phyloP scores from a whole-genome alignment of 805 yeast species.

The Metschnikowia proteae region DNA sequence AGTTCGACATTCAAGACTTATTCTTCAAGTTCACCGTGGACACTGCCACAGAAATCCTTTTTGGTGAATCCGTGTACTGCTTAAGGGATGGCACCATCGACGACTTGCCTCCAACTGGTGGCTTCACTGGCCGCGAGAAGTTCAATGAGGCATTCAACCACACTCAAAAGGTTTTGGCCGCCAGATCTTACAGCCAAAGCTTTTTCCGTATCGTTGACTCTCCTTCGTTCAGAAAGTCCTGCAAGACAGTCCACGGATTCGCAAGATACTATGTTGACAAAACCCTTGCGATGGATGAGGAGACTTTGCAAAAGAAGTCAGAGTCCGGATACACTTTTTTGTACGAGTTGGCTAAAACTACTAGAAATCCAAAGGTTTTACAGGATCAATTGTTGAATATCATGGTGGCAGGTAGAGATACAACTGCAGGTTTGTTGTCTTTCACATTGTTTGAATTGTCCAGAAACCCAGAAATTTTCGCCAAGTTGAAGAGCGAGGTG shows the following conservation, averaged over 20 bases:
- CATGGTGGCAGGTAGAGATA: constrained; percentile 42
- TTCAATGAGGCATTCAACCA: constrained; percentile 35
- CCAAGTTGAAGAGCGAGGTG: constrained; percentile 30
- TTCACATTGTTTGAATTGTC: constrained; percentile 34
- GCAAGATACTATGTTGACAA: constrained; percentile 17
- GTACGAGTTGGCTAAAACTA: constrained; percentile 37
- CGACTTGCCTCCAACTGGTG: constrained; percentile 15
- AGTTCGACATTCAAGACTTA: constrained; percentile 36
- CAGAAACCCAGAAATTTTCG: constrained; percentile 30
- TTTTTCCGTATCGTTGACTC: constrained; percentile 26
- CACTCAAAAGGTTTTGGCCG: constrained; percentile 30
- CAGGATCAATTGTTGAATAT: constrained; percentile 40
- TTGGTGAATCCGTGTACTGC: constrained; percentile 36
- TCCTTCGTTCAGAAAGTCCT: constrained; percentile 28
- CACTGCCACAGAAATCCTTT: constrained; percentile 40
- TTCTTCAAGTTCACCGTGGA: constrained; percentile 40
- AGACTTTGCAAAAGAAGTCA: constrained; percentile 15
- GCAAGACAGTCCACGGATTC: constrained; percentile 24
- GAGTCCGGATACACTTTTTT: constrained; percentile 32
- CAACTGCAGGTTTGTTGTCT: constrained; percentile 39
- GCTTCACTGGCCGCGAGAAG: constrained; percentile 29
- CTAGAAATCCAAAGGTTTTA: constrained; percentile 33
- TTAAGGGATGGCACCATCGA: constrained; percentile 32
- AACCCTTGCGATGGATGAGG: constrained; percentile 16
- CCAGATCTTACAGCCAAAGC: constrained; percentile 31